Percentiles rank a stretch among this genome's conserved stretches.
Evolutionary conservation across 2,329 filamentous ascomycete species (phyloP).

Genomic region (Elsinoe australis): DNA sequence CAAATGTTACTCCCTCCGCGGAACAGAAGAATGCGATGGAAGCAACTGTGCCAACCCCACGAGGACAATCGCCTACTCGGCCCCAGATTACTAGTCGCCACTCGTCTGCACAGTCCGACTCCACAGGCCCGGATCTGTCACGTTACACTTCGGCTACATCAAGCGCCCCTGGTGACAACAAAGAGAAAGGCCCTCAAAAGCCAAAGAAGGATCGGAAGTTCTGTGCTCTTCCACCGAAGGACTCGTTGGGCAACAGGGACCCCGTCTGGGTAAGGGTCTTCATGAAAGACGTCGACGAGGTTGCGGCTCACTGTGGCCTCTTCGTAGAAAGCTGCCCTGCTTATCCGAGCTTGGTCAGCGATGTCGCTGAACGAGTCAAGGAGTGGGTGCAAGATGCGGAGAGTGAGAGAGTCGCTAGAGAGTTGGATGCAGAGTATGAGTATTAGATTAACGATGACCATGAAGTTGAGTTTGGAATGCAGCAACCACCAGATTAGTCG

Average conservation of each 20-base stretch:
- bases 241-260: slow-evolving; percentile 53
- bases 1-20: neutral
- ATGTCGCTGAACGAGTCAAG: slow-evolving; percentile 32
- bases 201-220: slow-evolving; percentile 62
- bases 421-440: slow-evolving; percentile 12
- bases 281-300: slow-evolving; percentile 78
- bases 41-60: neutral
- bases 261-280: slow-evolving; percentile 68
- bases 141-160: slow-evolving; percentile 7
- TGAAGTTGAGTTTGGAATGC: neutral
- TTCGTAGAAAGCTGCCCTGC: slow-evolving; percentile 60
- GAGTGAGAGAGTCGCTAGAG: slow-evolving; percentile 19
- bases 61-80: neutral
- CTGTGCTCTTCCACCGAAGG: slow-evolving; percentile 60
- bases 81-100: neutral
- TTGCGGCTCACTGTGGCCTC: slow-evolving; percentile 74
- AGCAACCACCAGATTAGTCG: neutral
- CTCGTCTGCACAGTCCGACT: neutral
- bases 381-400: slow-evolving; percentile 29
- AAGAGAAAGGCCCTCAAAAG: slow-evolving; percentile 24
- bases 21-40: slow-evolving; percentile 1
- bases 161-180: slow-evolving; percentile 16
- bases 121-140: neutral
- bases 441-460: slow-evolving; percentile 4
- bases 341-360: slow-evolving; percentile 32